Evolutionary conservation across 805 yeast genomes (phyloP).

Genomic region (Ascoidea rubescens): DNA sequence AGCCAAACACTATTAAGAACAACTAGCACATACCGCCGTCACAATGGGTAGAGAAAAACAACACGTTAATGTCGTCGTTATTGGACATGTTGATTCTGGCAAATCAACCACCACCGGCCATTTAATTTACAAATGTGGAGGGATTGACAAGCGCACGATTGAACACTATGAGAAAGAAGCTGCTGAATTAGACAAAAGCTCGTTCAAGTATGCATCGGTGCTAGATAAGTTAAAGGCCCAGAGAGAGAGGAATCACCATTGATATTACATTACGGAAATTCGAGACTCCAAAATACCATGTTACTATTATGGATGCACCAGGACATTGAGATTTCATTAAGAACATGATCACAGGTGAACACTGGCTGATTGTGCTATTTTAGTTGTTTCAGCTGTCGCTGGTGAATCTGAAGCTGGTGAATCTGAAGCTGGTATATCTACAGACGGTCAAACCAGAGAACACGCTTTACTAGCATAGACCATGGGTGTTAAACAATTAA

Average conservation of each 20-base stretch:
- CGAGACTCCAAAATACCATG: constrained; percentile 82
- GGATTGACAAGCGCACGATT: constrained; percentile 96
- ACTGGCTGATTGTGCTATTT: constrained; percentile 86
- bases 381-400: constrained; percentile 82
- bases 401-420: constrained; percentile 97
- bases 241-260: constrained; percentile 93
- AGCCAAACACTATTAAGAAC: no score
- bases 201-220: constrained; percentile 97
- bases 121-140: constrained; percentile 99
- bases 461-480: constrained; percentile 86
- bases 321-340: constrained; percentile 95
- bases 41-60: constrained; percentile 81
- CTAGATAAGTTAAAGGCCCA: constrained; percentile 92
- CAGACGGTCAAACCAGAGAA: constrained; percentile 93
- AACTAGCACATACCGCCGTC: no score
- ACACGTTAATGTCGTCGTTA: constrained; percentile 99
- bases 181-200: constrained; percentile 93
- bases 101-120: constrained; percentile 99
- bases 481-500: constrained; percentile 75
- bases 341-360: constrained; percentile 95
- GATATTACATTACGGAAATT: constrained; percentile 88
- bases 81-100: constrained; percentile 99
- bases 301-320: constrained; percentile 90
- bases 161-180: constrained; percentile 98
- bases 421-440: constrained; percentile 90